Evolutionary conservation across 129 eudicot species (phyloP), one percentile per base, ranked within the genome.

Genomic region (Erigeron canadensis): DNA sequence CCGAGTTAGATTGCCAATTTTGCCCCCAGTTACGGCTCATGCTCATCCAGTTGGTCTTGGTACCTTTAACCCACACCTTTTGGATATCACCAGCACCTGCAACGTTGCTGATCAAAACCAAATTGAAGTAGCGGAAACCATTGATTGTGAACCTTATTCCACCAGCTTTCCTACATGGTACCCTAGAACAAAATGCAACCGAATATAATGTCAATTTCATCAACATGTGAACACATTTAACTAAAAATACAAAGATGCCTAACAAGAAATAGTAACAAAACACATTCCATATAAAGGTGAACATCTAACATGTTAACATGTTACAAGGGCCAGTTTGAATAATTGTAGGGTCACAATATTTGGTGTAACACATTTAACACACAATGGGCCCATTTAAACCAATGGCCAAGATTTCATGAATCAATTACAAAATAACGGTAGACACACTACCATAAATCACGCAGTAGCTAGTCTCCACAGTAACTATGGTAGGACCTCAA

Each of bases 21-120:
- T 90, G 97, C 2, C 97, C 97, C 97, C 97, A 87, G 67, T 90
- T 90, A 1, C 97, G 78, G 76, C 95, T 90, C 97, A 90, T 83
- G 60, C 73, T 80, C 83, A 90, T 87, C 97, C 97, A 90, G 2
- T 81, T 83, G 1, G 89, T 90, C 57, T 63, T 81, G 0, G 95
- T 57, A 0, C 97, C 97, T 60, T 87, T 90, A 11, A 90, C 69
- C 70, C 87, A 75, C 5, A 80, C 95, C 67, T 68, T 81, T 58
- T 75, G 84, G 47, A 90, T 81, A 57, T 90, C 91, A 1, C 97
- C 95, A 3, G 97, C 95, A 60, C 97, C 97, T 0, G 97, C 97
- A 2, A 90, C 97, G n/a, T 90, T 90, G 80, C 86, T 83, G 72
- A 90, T 81, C 67, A 90, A 45, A 16, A 90, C 95, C 83, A 90